Evolutionary conservation across 2,329 filamentous ascomycete genomes (phyloP).

Genomic region (Venturia effusa): DNA sequence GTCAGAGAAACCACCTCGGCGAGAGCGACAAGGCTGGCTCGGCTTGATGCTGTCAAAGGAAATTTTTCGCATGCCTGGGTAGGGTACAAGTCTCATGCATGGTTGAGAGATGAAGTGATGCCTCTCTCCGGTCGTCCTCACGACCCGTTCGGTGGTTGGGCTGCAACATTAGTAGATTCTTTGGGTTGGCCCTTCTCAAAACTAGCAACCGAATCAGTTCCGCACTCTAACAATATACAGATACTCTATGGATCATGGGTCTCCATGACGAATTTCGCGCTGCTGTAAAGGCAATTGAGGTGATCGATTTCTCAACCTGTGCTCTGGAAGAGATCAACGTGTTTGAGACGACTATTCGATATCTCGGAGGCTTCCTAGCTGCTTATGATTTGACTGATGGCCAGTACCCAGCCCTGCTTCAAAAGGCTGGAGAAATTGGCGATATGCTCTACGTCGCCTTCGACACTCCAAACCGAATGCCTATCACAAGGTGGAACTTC

Average conservation of each 20-base stretch:
- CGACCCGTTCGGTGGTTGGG: slow-evolving; percentile 44
- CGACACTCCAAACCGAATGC: slow-evolving; percentile 31
- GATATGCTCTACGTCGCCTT: slow-evolving; percentile 35
- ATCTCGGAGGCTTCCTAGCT: slow-evolving; percentile 26
- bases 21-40: slow-evolving; percentile 15
- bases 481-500: slow-evolving; percentile 24
- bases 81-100: slow-evolving; percentile 42
- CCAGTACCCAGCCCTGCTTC: slow-evolving; percentile 25
- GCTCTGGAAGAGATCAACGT: slow-evolving; percentile 23
- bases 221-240: slow-evolving; percentile 58
- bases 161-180: slow-evolving; percentile 48
- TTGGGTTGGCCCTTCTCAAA: slow-evolving; percentile 52
- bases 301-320: slow-evolving; percentile 43
- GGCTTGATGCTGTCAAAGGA: slow-evolving; percentile 25
- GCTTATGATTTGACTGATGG: slow-evolving; percentile 26
- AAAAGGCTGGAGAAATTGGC: slow-evolving; percentile 30
- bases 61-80: slow-evolving; percentile 31
- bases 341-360: slow-evolving; percentile 31
- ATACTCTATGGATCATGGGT: slow-evolving; percentile 53
- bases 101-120: slow-evolving; percentile 42
- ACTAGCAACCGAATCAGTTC: background rate
- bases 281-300: slow-evolving; percentile 40
- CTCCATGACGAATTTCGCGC: slow-evolving; percentile 45
- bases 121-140: slow-evolving; percentile 38
- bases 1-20: background rate